Base-by-base conservation (phyloP, 345 rosid species). In the Mangifera indica region DNA sequence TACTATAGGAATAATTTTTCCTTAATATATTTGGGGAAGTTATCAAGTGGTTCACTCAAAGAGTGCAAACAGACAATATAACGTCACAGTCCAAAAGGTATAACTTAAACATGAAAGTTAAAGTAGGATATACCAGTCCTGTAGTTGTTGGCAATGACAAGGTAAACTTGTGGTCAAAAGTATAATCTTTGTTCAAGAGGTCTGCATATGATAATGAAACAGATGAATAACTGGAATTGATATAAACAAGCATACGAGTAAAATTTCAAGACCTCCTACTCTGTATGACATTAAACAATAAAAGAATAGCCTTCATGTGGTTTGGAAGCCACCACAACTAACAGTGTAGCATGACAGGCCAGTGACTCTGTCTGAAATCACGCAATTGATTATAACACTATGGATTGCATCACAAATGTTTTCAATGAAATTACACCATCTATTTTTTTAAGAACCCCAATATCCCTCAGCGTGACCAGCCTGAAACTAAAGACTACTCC, bases 161-260 rank as follows among this genome's bases (percentile, higher is more conserved):
- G 57, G 87, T 86, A 79, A 88, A 84, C 87, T 88, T 92, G 74
- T 92, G 89, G 77, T 88, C 96, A 69, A 84, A 87, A 81, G 80
- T 76, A 77, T 88, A 90, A 74, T 90, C 97, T 81, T 90, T 90
- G 79, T 75, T 82, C 74, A 92, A 69, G 40, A 92, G 87, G 73
- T 88, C 96, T 88, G 92, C 88, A 82, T 66, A 34, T 66, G 69
- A 62, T 24, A 45, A 64, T 45, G 40, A 76, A 71, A 45, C 53
- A 17, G 55, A 57, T 60, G 34, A 72, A 68, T 37, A 15, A 62
- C 53, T 51, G 63, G 51, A 73, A 71, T 40, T 42, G 15, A 49
- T 20, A 64, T 42, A 42, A 8, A 42, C 54, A 15, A n/a, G 44
- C 17, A 78, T 59, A 46, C 14, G 7, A 15, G 42, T 7, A 3